Evolutionary conservation across 2,329 filamentous ascomycete species (phyloP).

Genomic region (Colletotrichum kahawae): DNA sequence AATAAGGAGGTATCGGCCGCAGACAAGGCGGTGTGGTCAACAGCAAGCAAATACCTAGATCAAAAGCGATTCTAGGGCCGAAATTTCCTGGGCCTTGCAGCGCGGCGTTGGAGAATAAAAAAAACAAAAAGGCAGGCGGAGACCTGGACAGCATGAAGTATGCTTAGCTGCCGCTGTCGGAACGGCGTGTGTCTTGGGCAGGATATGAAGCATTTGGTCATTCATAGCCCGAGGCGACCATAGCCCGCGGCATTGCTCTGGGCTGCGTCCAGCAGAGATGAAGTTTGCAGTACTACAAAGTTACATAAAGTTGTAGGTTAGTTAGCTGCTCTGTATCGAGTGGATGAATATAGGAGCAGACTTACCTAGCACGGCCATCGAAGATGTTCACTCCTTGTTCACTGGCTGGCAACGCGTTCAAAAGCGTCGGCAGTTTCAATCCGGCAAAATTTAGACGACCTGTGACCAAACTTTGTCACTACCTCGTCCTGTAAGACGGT

Average conservation of each 20-base stretch:
- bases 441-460: background rate
- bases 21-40: slow-evolving; percentile 59
- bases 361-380: background rate
- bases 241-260: background rate
- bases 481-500: background rate
- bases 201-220: slow-evolving; percentile 16
- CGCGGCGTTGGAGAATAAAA: slow-evolving; percentile 24
- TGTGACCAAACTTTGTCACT: background rate
- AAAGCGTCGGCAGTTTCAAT: background rate
- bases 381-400: background rate
- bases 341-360: slow-evolving; percentile 4
- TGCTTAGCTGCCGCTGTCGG: background rate
- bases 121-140: slow-evolving; percentile 14
- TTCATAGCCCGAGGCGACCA: background rate
- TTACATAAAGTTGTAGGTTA: slow-evolving; percentile 16
- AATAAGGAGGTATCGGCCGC: slow-evolving; percentile 49
- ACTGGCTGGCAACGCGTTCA: background rate
- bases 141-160: slow-evolving; percentile 8
- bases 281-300: slow-evolving; percentile 12
- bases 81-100: slow-evolving; percentile 8
- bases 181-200: background rate
- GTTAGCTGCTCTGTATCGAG: slow-evolving; percentile 12
- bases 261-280: background rate
- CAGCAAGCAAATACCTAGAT: slow-evolving; percentile 59
- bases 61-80: slow-evolving; percentile 41